Evolutionary conservation across 2,329 filamentous ascomycete species (phyloP).

Genomic region (Acarospora socialis): DNA sequence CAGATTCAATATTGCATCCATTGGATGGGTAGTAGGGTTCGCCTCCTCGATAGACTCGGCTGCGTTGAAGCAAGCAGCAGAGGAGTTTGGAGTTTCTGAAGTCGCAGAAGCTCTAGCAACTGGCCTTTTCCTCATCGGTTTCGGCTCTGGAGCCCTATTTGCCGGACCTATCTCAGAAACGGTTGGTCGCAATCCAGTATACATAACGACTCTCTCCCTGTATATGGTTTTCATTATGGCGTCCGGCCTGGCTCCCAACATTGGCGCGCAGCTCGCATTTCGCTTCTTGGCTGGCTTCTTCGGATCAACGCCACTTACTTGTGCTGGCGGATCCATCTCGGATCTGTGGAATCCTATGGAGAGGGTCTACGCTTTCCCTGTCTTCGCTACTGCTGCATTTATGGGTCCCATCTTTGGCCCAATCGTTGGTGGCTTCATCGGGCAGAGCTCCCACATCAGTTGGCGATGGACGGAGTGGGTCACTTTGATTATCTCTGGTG

Average conservation of each 20-base stretch:
- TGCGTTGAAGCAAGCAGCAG: conserved; percentile 27
- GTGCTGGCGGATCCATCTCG: conserved; percentile 31
- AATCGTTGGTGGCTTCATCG: conserved; percentile 33
- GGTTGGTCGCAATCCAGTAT: conserved; percentile 35
- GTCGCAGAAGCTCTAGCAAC: conserved; percentile 32
- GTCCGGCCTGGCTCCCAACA: conserved; percentile 32
- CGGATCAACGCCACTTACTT: conserved; percentile 31
- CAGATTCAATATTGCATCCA: conserved; percentile 23
- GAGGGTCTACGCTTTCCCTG: conserved; percentile 35
- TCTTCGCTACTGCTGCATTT: conserved; percentile 34
- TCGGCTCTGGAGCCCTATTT: conserved; percentile 35
- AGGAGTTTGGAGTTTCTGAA: conserved; percentile 30
- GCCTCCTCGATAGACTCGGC: conserved; percentile 37
- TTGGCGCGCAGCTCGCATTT: conserved; percentile 34
- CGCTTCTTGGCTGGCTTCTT: conserved; percentile 37
- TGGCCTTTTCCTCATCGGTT: conserved; percentile 34
- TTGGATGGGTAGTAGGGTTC: conserved; percentile 35
- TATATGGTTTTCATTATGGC: conserved; percentile 38
- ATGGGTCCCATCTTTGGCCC: conserved; percentile 29
- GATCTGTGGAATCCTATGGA: conserved; percentile 36
- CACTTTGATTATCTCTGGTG: conserved; percentile 24
- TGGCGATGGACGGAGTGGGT: conserved; percentile 38
- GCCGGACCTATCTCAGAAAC: conserved; percentile 37
- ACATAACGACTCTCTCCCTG: conserved; percentile 31
- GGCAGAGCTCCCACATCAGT: conserved; percentile 21